A percentile compares a stretch with the other conserved stretches of the same genome.
These are phyloP conservation scores for Candida chauliodis DNA, from an alignment of 805 yeast species.

Conservation along the genomic window DNA sequence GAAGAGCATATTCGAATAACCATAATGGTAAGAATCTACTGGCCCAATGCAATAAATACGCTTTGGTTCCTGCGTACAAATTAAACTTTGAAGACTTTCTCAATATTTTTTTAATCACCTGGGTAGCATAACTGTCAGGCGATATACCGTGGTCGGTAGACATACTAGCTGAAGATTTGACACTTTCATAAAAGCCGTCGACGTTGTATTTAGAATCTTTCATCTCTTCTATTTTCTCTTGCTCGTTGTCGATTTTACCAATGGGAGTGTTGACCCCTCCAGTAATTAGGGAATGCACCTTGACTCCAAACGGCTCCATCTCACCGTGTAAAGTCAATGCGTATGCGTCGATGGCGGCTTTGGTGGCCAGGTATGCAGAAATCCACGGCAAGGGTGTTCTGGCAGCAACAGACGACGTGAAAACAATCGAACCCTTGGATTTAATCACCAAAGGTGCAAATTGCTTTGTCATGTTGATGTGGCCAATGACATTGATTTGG, in stretches of 20 bases:
- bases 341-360: conserved; percentile 37
- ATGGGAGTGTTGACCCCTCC: conserved; percentile 39
- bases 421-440: conserved; percentile 34
- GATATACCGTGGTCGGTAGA: conserved; percentile 31
- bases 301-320: conserved; percentile 35
- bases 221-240: neutral
- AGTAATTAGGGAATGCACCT: conserved; percentile 34
- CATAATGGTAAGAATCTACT: conserved; percentile 22
- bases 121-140: conserved; percentile 53
- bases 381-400: conserved; percentile 31
- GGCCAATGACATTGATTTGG: conserved; percentile 38
- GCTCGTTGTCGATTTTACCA: conserved; percentile 10
- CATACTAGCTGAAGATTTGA: conserved; percentile 17
- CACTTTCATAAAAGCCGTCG: conserved; percentile 18
- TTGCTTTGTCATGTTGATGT: conserved; percentile 31
- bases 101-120: conserved; percentile 46
- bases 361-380: conserved; percentile 33
- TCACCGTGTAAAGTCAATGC: conserved; percentile 33
- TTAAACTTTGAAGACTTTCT: conserved; percentile 21
- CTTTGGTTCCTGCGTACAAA: conserved; percentile 22
- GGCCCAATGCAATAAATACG: conserved; percentile 16
- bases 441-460: conserved; percentile 27
- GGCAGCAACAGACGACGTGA: conserved; percentile 35
- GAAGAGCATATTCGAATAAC: conserved; percentile 18
- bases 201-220: conserved; percentile 17